Base-by-base conservation (phyloP, 2,329 filamentous ascomycete genomes). In the Fusarium sacchari region DNA sequence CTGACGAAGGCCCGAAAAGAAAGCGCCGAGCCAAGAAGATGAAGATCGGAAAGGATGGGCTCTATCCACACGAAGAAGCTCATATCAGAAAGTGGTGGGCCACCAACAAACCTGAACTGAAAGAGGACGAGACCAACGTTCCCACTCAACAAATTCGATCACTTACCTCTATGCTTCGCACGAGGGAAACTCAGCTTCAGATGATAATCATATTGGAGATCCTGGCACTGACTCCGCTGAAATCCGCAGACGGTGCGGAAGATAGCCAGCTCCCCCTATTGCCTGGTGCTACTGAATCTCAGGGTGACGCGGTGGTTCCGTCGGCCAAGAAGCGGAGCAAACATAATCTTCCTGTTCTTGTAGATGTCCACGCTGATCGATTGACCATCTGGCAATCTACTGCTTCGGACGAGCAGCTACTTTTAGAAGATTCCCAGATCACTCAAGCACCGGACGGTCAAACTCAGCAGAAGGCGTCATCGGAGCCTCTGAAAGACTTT, bases 311-410 rank as follows among this genome's bases (percentile, higher is more conserved):
- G 18, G 74, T 78, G 11, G 66, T 77, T 40, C 64, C 77, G 10
- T 53, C 72, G 14, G 64, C 74, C 63, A 91, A 89, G 80, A 93
- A 92, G 75, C 82, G 86, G 40, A 89, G 83, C 79, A 89, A 89
- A 63, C 88, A 92, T 72, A 90, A 94, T 74, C 83, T 94, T 12
- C 86, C 87, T 3, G 83, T 90, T 13, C 85, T 94, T 26, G 84
- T 95, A 9, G 93, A 96, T 77, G 85, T 94, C 1, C 88, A 95
- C 58, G 89, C 94, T 13, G 94, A 96, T 80, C 90, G 92, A 52
- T 84, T 96, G 30, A 94, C 92, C 76, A 96, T 96, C 67, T 96
- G 93, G 93, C 92, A 95, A 78, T 94, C 93, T 7, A 91, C 93
- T 13, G 90, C 91, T 40, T 83, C 90, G 28, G 89, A 92, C 71